Evolutionary conservation across 1,139 yeast genomes (phyloP).

Genomic region (Pichia sp.): DNA sequence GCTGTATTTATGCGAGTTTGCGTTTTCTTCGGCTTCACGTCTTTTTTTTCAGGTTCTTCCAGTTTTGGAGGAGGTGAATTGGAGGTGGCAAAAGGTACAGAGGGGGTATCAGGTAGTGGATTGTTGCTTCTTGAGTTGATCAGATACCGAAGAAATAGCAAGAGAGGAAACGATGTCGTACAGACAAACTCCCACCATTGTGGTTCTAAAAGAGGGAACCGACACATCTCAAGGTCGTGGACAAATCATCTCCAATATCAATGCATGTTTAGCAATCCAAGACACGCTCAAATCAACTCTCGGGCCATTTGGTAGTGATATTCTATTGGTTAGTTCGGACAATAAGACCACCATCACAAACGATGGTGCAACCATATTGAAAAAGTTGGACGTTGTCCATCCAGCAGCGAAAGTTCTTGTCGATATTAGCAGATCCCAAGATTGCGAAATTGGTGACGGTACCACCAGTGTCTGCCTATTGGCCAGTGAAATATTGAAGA

Average conservation of each 20-base stretch:
- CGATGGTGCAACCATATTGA: slow-evolving; percentile 96
- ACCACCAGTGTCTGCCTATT: slow-evolving; percentile 92
- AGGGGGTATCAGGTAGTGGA: not conserved
- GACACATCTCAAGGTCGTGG: slow-evolving; percentile 96
- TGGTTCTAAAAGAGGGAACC: slow-evolving; percentile 95
- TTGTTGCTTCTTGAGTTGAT: not conserved
- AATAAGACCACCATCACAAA: slow-evolving; percentile 93
- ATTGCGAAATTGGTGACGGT: slow-evolving; percentile 99
- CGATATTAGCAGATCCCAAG: slow-evolving; percentile 94
- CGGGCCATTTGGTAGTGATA: slow-evolving; percentile 97
- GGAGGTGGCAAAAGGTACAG: not conserved
- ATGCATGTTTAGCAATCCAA: slow-evolving; percentile 95
- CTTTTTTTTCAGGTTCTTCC: not conserved
- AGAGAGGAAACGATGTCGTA: slow-evolving; percentile 57
- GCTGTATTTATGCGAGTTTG: not conserved
- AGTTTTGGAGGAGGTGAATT: not conserved
- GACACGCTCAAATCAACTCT: slow-evolving; percentile 91
- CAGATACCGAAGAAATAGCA: not conserved
- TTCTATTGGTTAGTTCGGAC: slow-evolving; percentile 73
- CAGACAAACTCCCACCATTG: slow-evolving; percentile 94
- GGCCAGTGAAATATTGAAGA: slow-evolving; percentile 93
- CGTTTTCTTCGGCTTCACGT: not conserved
- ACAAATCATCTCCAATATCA: slow-evolving; percentile 88
- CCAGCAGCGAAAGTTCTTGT: slow-evolving; percentile 97
- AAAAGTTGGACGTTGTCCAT: slow-evolving; percentile 89